A percentile compares a stretch with the other conserved stretches of the same genome.
These are phyloP conservation scores for Vinca major DNA, from an alignment of 305 asterid genomes.

Conservation along the genomic window DNA sequence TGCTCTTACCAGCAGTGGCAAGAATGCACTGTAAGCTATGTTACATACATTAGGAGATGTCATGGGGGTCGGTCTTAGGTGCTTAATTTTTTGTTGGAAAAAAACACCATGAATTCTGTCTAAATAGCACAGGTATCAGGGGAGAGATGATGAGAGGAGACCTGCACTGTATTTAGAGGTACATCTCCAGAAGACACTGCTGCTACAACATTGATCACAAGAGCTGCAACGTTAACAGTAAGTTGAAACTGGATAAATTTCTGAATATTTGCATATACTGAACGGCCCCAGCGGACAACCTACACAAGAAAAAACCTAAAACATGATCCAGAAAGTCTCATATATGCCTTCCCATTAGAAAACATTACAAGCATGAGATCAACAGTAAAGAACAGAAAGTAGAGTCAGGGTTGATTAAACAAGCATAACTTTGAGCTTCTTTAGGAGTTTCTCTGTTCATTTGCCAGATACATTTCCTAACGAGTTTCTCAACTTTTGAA, in stretches of 20 bases:
- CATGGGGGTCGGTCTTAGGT: background rate
- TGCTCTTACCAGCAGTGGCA: background rate
- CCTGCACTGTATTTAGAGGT: slow-evolving; percentile 94
- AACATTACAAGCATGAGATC: background rate
- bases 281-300: slow-evolving; percentile 99
- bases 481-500: background rate
- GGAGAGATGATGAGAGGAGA: slow-evolving; percentile 16
- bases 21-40: background rate
- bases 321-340: slow-evolving; percentile 2
- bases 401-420: background rate
- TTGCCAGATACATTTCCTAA: background rate
- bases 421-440: background rate
- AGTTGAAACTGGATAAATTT: slow-evolving; percentile 98
- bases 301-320: slow-evolving; percentile 24
- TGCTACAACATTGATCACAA: slow-evolving; percentile 77
- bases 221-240: slow-evolving; percentile 93
- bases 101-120: background rate
- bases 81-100: background rate
- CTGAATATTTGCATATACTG: slow-evolving; percentile 91
- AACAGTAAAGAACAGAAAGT: background rate
- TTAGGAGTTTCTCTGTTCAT: background rate
- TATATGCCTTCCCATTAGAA: background rate
- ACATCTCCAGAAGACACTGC: slow-evolving; percentile 85
- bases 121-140: background rate
- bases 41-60: background rate